Conservation (phyloP, 2,329 filamentous ascomycete genomes). For the Beauveria bassiana region DNA sequence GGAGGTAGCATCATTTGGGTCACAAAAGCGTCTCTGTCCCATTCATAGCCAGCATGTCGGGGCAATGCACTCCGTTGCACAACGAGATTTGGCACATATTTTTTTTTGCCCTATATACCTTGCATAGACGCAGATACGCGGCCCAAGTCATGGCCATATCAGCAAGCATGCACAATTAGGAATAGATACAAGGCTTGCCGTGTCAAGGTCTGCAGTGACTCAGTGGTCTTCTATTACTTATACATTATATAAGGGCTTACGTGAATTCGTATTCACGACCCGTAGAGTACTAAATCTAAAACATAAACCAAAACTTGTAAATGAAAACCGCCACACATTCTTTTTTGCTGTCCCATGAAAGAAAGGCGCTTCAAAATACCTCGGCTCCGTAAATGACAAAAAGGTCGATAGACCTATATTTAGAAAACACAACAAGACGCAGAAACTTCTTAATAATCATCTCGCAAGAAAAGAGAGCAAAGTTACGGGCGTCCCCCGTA, state of each 20-base stretch:
- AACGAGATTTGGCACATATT: no score
- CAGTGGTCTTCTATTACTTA: conserved; percentile 4
- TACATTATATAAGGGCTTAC: not conserved
- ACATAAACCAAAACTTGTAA: not conserved
- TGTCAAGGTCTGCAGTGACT: not conserved
- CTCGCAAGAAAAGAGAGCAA: not conserved
- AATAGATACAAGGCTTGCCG: no score
- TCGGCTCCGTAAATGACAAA: not conserved
- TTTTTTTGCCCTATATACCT: no score
- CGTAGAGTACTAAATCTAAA: not conserved
- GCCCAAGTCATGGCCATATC: no score
- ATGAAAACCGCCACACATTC: not conserved
- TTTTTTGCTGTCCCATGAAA: not conserved
- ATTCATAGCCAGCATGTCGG: no score
- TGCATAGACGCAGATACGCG: no score
- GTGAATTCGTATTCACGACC: not conserved
- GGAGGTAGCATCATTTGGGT: no score
- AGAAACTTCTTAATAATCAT: not conserved
- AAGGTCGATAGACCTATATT: no score
- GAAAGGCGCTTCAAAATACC: not conserved
- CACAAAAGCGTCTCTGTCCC: no score
- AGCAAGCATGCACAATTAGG: no score
- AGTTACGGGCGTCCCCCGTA: not conserved
- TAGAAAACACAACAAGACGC: no score
- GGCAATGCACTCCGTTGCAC: no score